phyloP scores from a whole-genome alignment of 2,329 filamentous ascomycete genomes.

The Colletotrichum sp. region DNA sequence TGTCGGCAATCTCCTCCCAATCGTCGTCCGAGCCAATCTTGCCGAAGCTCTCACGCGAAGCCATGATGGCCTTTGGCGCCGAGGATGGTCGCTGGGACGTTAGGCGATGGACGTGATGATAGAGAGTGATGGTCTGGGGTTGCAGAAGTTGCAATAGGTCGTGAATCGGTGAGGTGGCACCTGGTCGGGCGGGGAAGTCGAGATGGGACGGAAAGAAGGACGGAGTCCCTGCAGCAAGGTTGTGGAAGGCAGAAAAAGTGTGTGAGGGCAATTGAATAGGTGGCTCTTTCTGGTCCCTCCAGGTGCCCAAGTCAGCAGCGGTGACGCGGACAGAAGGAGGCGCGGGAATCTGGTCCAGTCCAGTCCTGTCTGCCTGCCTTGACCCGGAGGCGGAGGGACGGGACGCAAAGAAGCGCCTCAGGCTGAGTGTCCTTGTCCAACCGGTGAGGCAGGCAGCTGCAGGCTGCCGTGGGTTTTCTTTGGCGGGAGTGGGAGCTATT shows the following conservation, averaged over 20 bases:
- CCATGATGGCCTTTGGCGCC: not conserved
- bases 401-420: not conserved
- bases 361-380: not conserved
- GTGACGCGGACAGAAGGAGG: not conserved
- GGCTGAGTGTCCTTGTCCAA: not conserved
- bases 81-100: not conserved
- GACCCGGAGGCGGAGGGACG: not conserved
- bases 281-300: not conserved
- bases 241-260: not conserved
- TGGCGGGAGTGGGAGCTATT: not conserved
- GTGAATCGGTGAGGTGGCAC: not conserved
- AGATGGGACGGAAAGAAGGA: not conserved
- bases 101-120: not conserved
- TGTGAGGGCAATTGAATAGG: not conserved
- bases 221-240: not conserved
- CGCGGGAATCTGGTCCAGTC: not conserved
- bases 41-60: not conserved
- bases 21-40: conserved; percentile 24
- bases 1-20: conserved; percentile 31
- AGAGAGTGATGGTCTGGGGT: rapidly evolving
- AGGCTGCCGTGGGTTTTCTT: not conserved
- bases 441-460: not conserved
- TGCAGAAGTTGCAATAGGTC: not conserved
- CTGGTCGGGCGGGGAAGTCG: not conserved
- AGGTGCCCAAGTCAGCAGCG: not conserved